A percentile compares a stretch with the other conserved stretches of the same genome.
Evolutionary conservation across 2,329 filamentous ascomycete genomes (phyloP).

Genomic region (Venturia pyrina): DNA sequence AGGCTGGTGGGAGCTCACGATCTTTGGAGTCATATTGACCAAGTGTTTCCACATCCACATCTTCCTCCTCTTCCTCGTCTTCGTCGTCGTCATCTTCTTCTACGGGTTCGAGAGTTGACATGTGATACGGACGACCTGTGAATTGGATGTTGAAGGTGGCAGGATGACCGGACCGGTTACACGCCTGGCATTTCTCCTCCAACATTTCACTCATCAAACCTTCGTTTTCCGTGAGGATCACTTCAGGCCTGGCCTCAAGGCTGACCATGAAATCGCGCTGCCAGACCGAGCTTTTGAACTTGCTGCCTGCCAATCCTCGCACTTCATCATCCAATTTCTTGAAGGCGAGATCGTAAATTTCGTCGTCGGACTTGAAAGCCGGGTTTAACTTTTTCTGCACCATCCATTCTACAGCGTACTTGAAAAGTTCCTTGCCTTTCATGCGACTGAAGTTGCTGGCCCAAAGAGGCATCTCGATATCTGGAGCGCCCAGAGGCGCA

Average conservation of each 20-base stretch:
- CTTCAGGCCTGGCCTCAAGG: slow-evolving; percentile 54
- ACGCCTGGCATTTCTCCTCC: slow-evolving; percentile 51
- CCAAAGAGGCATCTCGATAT: slow-evolving; percentile 52
- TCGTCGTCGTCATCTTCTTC: slow-evolving; percentile 29
- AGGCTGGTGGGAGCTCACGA: slow-evolving; percentile 33
- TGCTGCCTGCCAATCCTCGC: slow-evolving; percentile 55
- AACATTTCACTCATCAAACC: slow-evolving; percentile 18
- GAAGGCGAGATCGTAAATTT: slow-evolving; percentile 60
- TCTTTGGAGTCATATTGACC: slow-evolving; percentile 41
- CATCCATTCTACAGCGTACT: slow-evolving; percentile 68
- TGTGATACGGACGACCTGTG: slow-evolving; percentile 55
- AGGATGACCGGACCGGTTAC: slow-evolving; percentile 58
- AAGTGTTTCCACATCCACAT: slow-evolving; percentile 28
- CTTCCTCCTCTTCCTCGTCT: slow-evolving; percentile 25
- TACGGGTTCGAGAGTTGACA: slow-evolving; percentile 55
- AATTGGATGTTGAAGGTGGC: slow-evolving; percentile 56
- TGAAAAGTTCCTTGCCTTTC: slow-evolving; percentile 62
- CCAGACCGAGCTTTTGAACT: slow-evolving; percentile 65
- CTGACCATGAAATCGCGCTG: slow-evolving; percentile 54
- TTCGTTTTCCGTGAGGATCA: slow-evolving; percentile 40
- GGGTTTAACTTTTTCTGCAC: slow-evolving; percentile 71
- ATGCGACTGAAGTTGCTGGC: slow-evolving; percentile 58
- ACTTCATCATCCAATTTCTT: slow-evolving; percentile 63
- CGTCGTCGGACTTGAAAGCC: slow-evolving; percentile 51
- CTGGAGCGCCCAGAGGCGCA: slow-evolving; percentile 39